phyloP scores from a whole-genome alignment of 1,139 yeast genomes.

The Kluyveromyces marxianus region DNA sequence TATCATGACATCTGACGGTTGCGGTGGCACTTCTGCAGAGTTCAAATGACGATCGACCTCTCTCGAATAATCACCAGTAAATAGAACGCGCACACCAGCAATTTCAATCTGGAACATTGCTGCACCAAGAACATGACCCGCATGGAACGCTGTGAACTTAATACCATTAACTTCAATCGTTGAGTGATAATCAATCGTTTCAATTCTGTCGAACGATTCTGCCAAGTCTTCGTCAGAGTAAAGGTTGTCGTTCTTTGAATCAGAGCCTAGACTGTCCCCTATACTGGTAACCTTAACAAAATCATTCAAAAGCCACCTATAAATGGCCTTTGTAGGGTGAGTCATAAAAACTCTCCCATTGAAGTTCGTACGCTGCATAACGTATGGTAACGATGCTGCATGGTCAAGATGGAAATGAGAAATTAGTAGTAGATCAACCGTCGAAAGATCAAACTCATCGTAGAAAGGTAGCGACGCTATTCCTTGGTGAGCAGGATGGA shows the following conservation, averaged over 20 bases:
- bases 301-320: slow-evolving; percentile 89
- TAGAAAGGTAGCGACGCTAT: slow-evolving; percentile 87
- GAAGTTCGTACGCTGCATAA: slow-evolving; percentile 93
- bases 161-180: slow-evolving; percentile 85
- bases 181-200: slow-evolving; percentile 91
- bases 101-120: slow-evolving; percentile 95
- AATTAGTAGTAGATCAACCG: slow-evolving; percentile 76
- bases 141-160: slow-evolving; percentile 94
- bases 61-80: slow-evolving; percentile 94
- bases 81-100: slow-evolving; percentile 81
- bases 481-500: slow-evolving; percentile 92
- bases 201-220: slow-evolving; percentile 81
- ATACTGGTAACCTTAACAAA: slow-evolving; percentile 86
- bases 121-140: slow-evolving; percentile 98
- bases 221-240: slow-evolving; percentile 88
- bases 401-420: slow-evolving; percentile 97
- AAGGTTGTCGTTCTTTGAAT: slow-evolving; percentile 40
- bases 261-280: slow-evolving; percentile 38
- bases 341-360: slow-evolving; percentile 97
- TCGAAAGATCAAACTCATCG: slow-evolving; percentile 86
- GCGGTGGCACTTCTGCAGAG: slow-evolving; percentile 90
- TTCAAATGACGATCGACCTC: slow-evolving; percentile 94
- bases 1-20: slow-evolving; percentile 80
- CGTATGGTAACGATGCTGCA: slow-evolving; percentile 95
- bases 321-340: slow-evolving; percentile 96